phyloP scores from a whole-genome alignment of 2,329 filamentous ascomycete genomes.

The Aspergillus fijiensis region DNA sequence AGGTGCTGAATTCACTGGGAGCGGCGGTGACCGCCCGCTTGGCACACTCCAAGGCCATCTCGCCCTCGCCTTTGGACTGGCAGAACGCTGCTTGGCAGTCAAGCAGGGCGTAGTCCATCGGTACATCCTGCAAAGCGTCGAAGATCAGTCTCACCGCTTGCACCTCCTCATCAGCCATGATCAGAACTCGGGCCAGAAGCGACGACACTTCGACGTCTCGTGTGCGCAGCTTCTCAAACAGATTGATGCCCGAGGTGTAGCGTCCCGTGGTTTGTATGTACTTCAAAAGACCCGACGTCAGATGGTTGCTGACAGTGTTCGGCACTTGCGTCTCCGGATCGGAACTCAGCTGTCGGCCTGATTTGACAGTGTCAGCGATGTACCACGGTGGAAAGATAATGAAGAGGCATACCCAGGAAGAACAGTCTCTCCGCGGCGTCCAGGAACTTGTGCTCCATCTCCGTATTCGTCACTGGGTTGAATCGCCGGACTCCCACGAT shows the following conservation, averaged over 20 bases:
- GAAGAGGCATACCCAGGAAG: constrained; percentile 68
- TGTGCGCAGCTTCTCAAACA: constrained; percentile 91
- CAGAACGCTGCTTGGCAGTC: constrained; percentile 93
- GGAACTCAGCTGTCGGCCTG: constrained; percentile 92
- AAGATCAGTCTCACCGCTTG: constrained; percentile 85
- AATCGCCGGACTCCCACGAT: constrained; percentile 96
- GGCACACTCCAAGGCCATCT: constrained; percentile 86
- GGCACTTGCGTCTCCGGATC: constrained; percentile 97
- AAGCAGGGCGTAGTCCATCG: constrained; percentile 97
- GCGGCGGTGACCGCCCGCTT: constrained; percentile 93
- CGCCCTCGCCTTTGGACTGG: constrained; percentile 80
- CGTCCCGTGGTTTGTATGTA: constrained; percentile 95
- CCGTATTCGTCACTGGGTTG: constrained; percentile 97
- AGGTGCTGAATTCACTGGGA: constrained; percentile 94
- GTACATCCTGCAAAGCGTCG: constrained; percentile 82
- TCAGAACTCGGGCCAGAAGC: constrained; percentile 81
- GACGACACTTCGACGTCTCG: constrained; percentile 94
- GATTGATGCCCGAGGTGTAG: constrained; percentile 91
- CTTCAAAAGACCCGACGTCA: constrained; percentile 87
- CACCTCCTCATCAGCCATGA: constrained; percentile 97
- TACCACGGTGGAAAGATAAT: too few relatives aligned
- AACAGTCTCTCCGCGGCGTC: constrained; percentile 93
- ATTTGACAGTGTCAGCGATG: constrained; percentile 20
- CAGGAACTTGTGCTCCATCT: constrained; percentile 93
- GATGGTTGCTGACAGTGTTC: constrained; percentile 92